These are phyloP conservation scores for Tolypocladium sp. DNA, from an alignment of 2,329 filamentous ascomycete species.

Conservation along the genomic window DNA sequence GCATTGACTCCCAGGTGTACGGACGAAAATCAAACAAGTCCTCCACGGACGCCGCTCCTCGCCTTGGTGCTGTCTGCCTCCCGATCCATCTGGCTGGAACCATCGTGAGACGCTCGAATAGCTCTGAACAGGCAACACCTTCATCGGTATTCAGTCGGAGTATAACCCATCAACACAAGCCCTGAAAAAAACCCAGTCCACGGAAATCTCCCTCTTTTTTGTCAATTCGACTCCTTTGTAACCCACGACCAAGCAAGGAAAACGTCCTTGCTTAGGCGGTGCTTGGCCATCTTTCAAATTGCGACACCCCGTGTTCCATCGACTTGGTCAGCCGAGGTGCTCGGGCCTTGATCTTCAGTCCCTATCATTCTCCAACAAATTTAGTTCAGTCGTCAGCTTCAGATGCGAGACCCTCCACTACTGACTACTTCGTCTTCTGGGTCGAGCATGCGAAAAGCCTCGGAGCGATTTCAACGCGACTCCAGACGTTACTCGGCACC, in stretches of 20 bases:
- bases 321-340: background rate
- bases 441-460: background rate
- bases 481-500: background rate
- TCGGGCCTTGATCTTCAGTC: background rate
- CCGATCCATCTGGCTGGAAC: background rate
- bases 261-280: no score
- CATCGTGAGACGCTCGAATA: background rate
- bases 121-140: background rate
- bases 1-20: background rate
- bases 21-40: background rate
- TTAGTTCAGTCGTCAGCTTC: background rate
- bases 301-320: background rate
- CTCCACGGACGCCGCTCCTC: background rate
- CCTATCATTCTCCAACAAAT: background rate
- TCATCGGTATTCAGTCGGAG: background rate
- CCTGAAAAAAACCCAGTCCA: no score
- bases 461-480: background rate
- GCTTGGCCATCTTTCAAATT: background rate
- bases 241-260: no score
- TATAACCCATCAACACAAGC: background rate
- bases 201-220: background rate
- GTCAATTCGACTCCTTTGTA: background rate
- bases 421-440: background rate
- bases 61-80: background rate
- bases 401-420: background rate